phyloP scores from a whole-genome alignment of 495 filamentous ascomycete genomes.

The Penicillium verhagenii region DNA sequence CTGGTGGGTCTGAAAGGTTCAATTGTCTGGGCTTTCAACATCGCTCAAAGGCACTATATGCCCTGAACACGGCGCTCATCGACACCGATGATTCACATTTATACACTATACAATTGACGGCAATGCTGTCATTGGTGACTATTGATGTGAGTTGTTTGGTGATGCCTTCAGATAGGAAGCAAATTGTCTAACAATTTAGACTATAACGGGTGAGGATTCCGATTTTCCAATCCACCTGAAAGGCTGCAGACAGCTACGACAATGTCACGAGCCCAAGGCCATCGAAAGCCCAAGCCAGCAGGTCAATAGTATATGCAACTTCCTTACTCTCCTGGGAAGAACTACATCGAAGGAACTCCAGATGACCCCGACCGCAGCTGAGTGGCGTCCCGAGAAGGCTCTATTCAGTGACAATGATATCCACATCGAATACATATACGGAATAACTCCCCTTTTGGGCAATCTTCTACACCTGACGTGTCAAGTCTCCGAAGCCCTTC shows the following conservation, averaged over 20 bases:
- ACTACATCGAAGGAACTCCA: background rate
- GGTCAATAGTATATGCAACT: conserved; percentile 3
- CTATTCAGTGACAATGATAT: background rate
- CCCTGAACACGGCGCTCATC: background rate
- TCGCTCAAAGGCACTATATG: conserved; percentile 2
- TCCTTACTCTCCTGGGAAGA: conserved; percentile 7
- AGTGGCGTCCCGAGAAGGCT: background rate
- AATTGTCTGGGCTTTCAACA: conserved; percentile 9
- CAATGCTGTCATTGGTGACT: conserved; percentile 9
- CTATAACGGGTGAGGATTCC: conserved; percentile 9
- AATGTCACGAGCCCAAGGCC: background rate
- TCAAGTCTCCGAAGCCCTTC: background rate
- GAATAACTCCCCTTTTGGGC: conserved; percentile 3
- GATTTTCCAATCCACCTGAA: conserved; percentile 12
- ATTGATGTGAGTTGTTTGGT: conserved; percentile 9
- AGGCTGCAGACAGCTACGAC: conserved; percentile 6
- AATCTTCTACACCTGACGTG: conserved; percentile 8
- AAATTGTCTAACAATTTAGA: background rate
- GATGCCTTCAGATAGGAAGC: accelerated
- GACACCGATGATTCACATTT: background rate
- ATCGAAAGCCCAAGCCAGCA: background rate
- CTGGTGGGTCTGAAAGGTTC: background rate
- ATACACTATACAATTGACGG: conserved; percentile 2
- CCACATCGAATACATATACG: conserved; percentile 10
- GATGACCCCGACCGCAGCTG: background rate